Evolutionary conservation across 2,329 filamentous ascomycete species (phyloP).

Genomic region (Calonectria crousiana): DNA sequence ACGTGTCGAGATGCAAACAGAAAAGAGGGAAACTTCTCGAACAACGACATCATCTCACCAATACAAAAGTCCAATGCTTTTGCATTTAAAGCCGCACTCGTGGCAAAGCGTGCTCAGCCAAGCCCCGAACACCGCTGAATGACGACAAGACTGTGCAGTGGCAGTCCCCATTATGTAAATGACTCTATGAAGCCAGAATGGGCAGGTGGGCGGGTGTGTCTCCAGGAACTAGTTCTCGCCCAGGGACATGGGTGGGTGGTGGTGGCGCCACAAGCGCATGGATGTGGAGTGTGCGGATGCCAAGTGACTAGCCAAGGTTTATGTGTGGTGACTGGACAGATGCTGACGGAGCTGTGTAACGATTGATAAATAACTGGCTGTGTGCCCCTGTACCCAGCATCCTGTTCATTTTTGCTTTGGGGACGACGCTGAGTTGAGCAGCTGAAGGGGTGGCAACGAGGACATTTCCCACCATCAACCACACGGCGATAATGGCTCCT

Average conservation of each 20-base stretch:
- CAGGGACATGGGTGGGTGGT: background rate
- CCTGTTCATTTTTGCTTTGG: background rate
- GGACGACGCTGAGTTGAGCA: background rate
- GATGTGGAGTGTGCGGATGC: background rate
- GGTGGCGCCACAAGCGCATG: background rate
- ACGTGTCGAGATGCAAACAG: background rate
- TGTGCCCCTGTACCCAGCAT: background rate
- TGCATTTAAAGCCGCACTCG: background rate
- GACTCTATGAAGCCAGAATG: background rate
- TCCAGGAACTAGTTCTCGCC: background rate
- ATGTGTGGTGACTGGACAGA: background rate
- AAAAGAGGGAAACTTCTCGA: background rate
- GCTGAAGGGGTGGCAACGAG: background rate
- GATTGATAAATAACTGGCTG: background rate
- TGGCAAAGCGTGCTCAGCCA: background rate
- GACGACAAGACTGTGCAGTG: background rate
- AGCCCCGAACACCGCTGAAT: background rate
- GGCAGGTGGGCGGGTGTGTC: background rate
- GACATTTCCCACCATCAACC: background rate
- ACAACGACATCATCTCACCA: background rate
- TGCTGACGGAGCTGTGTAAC: background rate
- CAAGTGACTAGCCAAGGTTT: background rate
- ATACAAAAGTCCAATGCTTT: background rate
- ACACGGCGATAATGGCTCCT: background rate
- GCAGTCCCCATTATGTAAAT: background rate